These are phyloP conservation scores for Blastomyces emzantsi DNA, from an alignment of 2,329 filamentous ascomycete species.

Conservation along the genomic window DNA sequence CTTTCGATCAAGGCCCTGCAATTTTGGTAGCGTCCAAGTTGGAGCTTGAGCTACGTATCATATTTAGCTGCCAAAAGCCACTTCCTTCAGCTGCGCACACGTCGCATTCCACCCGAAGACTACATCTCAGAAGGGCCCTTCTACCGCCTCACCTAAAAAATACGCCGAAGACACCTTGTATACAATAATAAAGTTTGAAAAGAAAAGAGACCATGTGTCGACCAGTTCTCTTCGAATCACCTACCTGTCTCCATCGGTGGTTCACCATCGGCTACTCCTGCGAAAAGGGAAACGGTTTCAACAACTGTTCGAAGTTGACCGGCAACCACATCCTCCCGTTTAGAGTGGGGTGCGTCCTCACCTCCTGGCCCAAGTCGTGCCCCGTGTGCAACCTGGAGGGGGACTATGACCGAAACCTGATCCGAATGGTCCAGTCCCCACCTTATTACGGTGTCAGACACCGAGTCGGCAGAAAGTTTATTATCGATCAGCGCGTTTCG, in stretches of 20 bases:
- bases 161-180: background rate
- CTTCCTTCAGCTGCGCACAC: background rate
- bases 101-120: background rate
- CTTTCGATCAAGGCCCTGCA: conserved; percentile 8
- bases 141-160: no score
- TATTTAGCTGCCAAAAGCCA: background rate
- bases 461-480: conserved; percentile 4
- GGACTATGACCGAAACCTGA: conserved; percentile 25
- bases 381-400: conserved; percentile 26
- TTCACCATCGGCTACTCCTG: conserved; percentile 40
- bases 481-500: conserved; percentile 5
- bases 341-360: conserved; percentile 13
- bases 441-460: conserved; percentile 7
- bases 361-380: conserved; percentile 22
- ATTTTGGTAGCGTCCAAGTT: conserved; percentile 5
- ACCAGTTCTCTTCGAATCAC: conserved; percentile 38
- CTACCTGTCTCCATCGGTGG: conserved; percentile 42
- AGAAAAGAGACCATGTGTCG: conserved; percentile 36
- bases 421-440: conserved; percentile 19
- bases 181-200: background rate
- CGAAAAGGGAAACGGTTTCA: conserved; percentile 23
- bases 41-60: background rate
- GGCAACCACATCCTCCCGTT: conserved; percentile 12
- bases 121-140: background rate
- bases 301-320: conserved; percentile 20